Evolutionary conservation across 371 early-diverging fungal species (phyloP), one percentile per base, ranked within the genome.

Genomic region (Mortierella sp.): DNA sequence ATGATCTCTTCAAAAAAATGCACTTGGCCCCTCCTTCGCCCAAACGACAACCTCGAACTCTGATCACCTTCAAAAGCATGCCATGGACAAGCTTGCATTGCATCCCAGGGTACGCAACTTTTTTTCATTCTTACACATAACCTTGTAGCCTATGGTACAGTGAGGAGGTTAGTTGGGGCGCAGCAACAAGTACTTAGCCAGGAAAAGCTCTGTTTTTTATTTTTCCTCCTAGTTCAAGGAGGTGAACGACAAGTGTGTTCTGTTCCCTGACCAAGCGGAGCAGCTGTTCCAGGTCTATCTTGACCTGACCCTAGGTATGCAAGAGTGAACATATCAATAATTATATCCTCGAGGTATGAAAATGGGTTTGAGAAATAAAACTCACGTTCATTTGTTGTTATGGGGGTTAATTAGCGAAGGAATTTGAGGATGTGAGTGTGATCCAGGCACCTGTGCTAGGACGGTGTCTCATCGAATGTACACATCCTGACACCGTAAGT

Each of bases 241-340:
- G 3, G 27, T 85, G 60, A 74, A 56, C n/a, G 80, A 71, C 41
- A 77, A 81, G 63, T 85, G 86, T 54, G 29, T 21, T 0, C 27
- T 56, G 21, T 85, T 68, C 27, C 86, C 86, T 1, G 80, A 85
- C 6, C 77, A 85, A 14, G 82, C 79, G 1, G 86, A 85, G 71
- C 86, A 85, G n/a, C 70, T 85, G 38, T 75, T 85, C 60, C 86
- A 82, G 41, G 77, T 85, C 8, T 85, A 85, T 58, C 82, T 85
- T 5, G 86, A 85, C 49, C 77, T 81, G 16, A 76, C 77, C 6
- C 71, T 76, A 68, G 83, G 83, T 79, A 74, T 4, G 21, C 14
- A 18, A 0, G 12, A 46, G n/a, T 27, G 70, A 24, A 58, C 35
- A 27, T n/a, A 38, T 49, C 4, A 51, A 4, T 58, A 16, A 54